Evolutionary conservation across 2,329 filamentous ascomycete species (phyloP).

Genomic region (Magnaporthiopsis incrustans): DNA sequence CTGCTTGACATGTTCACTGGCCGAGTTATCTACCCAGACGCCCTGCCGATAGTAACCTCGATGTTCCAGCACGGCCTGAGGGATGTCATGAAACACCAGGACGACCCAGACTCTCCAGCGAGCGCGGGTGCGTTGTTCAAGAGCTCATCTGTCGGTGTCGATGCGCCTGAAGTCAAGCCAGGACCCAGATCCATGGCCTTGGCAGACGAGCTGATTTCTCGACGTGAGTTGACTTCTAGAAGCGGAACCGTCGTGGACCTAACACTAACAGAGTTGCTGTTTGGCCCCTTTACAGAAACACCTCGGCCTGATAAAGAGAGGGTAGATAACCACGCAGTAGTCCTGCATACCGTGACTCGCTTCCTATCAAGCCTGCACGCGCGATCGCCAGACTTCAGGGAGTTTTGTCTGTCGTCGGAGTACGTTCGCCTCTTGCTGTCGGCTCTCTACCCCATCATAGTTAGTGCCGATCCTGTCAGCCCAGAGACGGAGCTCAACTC

Average conservation of each 20-base stretch:
- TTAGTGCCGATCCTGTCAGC: constrained; percentile 75
- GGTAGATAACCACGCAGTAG: constrained; percentile 49
- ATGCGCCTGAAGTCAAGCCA: constrained; percentile 18
- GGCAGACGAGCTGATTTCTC: constrained; percentile 46
- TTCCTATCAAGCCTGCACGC: constrained; percentile 73
- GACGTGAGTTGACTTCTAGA: constrained; percentile 8
- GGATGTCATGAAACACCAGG: constrained; percentile 54
- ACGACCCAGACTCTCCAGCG: constrained; percentile 48
- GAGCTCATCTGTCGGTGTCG: constrained; percentile 10
- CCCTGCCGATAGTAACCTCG: constrained; percentile 68
- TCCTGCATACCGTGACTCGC: constrained; percentile 68
- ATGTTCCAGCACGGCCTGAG: constrained; percentile 86
- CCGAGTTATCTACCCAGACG: constrained; percentile 66
- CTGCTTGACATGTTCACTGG: constrained; percentile 67
- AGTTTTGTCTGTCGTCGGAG: constrained; percentile 71
- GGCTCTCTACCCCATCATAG: constrained; percentile 79
- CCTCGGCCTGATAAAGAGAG: constrained; percentile 36
- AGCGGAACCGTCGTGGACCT: constrained; percentile 26
- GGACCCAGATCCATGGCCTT: constrained; percentile 60
- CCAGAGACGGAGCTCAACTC: constrained; percentile 84
- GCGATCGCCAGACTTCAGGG: constrained; percentile 70
- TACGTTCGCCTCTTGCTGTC: constrained; percentile 74
- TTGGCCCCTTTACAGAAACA: constrained; percentile 16
- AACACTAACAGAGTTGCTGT: constrained; percentile 13
- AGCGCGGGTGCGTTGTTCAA: constrained; percentile 13